These are phyloP conservation scores for Talaromyces funiculosus DNA, from an alignment of 2,329 filamentous ascomycete genomes.

Conservation along the genomic window DNA sequence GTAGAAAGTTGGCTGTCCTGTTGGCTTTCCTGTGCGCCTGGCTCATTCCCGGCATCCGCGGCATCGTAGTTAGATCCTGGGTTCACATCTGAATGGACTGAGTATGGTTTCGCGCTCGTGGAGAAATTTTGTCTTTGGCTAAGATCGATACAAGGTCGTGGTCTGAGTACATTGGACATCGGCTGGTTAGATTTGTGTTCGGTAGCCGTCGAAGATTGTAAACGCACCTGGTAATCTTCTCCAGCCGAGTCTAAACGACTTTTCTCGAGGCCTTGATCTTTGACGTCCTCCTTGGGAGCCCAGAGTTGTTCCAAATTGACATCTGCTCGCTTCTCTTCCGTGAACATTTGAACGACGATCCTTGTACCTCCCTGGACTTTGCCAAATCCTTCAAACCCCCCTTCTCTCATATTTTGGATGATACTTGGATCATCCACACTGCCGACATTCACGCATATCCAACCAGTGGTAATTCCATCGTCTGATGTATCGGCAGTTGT, in stretches of 20 bases:
- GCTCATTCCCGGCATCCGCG: background rate
- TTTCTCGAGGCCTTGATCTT: slow-evolving; percentile 3
- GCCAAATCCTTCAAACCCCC: slow-evolving; percentile 69
- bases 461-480: slow-evolving; percentile 86
- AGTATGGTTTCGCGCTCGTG: slow-evolving; percentile 14
- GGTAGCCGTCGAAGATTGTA: slow-evolving; percentile 16
- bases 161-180: slow-evolving; percentile 16
- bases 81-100: background rate
- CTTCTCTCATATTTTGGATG: slow-evolving; percentile 25
- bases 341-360: slow-evolving; percentile 67
- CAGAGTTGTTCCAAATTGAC: slow-evolving; percentile 63
- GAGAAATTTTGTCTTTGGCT: slow-evolving; percentile 27
- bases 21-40: background rate
- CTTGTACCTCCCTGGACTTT: slow-evolving; percentile 51
- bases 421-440: slow-evolving; percentile 53
- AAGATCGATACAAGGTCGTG: slow-evolving; percentile 17
- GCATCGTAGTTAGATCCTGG: background rate
- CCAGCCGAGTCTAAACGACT: background rate
- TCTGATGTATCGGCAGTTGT: slow-evolving; percentile 56
- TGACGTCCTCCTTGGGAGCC: slow-evolving; percentile 38
- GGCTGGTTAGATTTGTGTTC: slow-evolving; percentile 21
- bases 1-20: background rate
- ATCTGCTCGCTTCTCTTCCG: slow-evolving; percentile 62
- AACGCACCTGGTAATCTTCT: slow-evolving; percentile 20
- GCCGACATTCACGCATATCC: slow-evolving; percentile 91